phyloP scores from a whole-genome alignment of 352 stramenopile genomes.

The Salisapilia sapeloensis region DNA sequence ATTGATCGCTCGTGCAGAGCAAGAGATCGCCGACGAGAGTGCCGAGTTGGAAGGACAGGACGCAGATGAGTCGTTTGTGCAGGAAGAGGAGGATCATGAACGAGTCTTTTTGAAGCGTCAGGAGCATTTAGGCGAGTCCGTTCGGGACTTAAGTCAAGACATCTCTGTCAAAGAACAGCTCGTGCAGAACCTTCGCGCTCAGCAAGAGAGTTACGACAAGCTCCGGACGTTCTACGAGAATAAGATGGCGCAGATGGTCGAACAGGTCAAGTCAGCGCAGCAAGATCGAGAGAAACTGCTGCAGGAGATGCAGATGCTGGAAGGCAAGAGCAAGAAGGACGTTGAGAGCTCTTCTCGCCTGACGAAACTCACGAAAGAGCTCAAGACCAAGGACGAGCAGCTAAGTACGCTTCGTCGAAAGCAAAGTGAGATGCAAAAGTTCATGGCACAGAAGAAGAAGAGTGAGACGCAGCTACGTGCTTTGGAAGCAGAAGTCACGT shows the following conservation, averaged over 20 bases:
- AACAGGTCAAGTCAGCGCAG: conserved; percentile 43
- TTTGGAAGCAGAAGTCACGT: conserved; percentile 59
- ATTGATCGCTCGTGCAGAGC: conserved; percentile 43
- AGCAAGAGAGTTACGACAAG: conserved; percentile 69
- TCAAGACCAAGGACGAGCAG: conserved; percentile 67
- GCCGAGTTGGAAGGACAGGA: conserved; percentile 61
- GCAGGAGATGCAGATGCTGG: conserved; percentile 59
- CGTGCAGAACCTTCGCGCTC: conserved; percentile 55
- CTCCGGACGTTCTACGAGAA: conserved; percentile 74
- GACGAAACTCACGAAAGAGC: conserved; percentile 49
- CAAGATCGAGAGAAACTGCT: conserved; percentile 48
- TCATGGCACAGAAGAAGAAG: conserved; percentile 75
- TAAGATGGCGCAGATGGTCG: conserved; percentile 70
- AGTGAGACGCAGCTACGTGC: conserved; percentile 73
- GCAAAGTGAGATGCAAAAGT: conserved; percentile 67
- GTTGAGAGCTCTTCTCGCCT: conserved; percentile 27
- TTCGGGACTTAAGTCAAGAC: conserved; percentile 61
- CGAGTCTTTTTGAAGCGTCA: conserved; percentile 74
- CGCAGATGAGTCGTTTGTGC: conserved; percentile 19
- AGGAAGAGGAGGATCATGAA: conserved; percentile 60
- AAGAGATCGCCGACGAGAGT: conserved; percentile 63
- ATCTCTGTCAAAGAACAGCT: conserved; percentile 80
- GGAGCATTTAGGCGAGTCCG: conserved; percentile 55
- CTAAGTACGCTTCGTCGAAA: conserved; percentile 58
- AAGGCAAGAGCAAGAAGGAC: no score